Evolutionary conservation across 441 rosid genomes (phyloP), one percentile per base, ranked within the genome.

Genomic region (Bruguiera hainesii): DNA sequence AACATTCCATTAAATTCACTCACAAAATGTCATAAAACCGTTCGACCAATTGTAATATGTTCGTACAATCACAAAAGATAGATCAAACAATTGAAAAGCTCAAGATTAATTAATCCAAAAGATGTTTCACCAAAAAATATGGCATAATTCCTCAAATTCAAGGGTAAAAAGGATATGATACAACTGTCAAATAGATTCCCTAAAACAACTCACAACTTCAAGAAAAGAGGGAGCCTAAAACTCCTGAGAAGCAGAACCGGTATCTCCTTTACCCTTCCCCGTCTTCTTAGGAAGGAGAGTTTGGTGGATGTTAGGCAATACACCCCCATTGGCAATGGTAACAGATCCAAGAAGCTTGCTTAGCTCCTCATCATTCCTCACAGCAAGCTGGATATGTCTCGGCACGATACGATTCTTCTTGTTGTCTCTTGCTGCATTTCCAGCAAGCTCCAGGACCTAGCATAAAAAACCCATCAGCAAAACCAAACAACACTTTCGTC

Each of bases 181-280:
- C 48, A 42, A 13, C 48, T 42, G 18, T 11, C 13, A 1, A 42
- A 13, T 42, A 9, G 5, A 37, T 37, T 10, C 16, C 15, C 3
- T 9, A 52, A 52, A 52, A 52, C 21, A 20, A 20, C 26, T 52
- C 10, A 2, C 3, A 2, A n/a, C 56, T n/a, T 35, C 39, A n/a
- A 25, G 8, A 25, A 7, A 53, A 13, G 18, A 23, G 18, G 6
- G 16, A 8, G 25, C 28, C 72, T 75, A 89, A 25, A 89, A 89
- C 82, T 89, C 95, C 42, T 89, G 95, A 63, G 95, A 89, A 61
- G 91, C 92, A 72, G 92, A 89, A 21, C 96, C 96, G 49, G 87
- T 85, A 2, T 87, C 96, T 4, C 89, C 89, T 61, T 85, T 89
- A 61, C 75, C 81, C 71, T 80, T 79, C 0, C 93, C 93, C 23